Percentiles rank a stretch among this genome's conserved stretches.
Conservation (phyloP, 73 alveolate genomes). For the Symbiodinium natans region DNA sequence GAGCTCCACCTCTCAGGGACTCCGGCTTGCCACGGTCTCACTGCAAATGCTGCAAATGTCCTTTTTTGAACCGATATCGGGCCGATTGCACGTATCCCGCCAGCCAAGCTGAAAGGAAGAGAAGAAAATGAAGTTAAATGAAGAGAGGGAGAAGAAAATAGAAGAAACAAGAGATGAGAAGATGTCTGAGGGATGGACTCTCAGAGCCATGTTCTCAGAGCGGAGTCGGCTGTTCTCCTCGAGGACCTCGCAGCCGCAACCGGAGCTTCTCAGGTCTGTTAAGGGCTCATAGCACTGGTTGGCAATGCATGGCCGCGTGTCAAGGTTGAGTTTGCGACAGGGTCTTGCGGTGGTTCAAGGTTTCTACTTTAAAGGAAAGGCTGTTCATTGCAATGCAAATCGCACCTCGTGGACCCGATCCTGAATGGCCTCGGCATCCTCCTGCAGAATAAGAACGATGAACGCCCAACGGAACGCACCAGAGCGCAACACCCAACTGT, state of each 20-base stretch:
- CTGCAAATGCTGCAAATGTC: slow-evolving; percentile 34
- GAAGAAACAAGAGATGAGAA: too few species aligned
- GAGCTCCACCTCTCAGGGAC: neutral
- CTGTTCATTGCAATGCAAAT: neutral
- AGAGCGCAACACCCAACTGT: too few species aligned
- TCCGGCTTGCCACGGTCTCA: neutral
- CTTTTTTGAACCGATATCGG: neutral
- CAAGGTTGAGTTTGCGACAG: too few species aligned
- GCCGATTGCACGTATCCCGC: too few species aligned
- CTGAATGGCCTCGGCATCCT: slow-evolving; percentile 54
- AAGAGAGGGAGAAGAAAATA: too few species aligned
- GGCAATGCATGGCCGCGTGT: too few species aligned
- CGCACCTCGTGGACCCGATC: slow-evolving; percentile 61
- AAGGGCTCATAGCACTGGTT: neutral
- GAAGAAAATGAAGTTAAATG: too few species aligned
- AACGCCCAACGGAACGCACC: too few species aligned
- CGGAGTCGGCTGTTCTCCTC: slow-evolving; percentile 79
- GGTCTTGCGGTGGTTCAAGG: too few species aligned
- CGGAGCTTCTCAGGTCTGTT: neutral
- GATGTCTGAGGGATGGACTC: neutral
- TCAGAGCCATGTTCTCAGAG: slow-evolving; percentile 50
- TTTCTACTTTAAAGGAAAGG: neutral
- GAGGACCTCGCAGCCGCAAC: slow-evolving; percentile 18
- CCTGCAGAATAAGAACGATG: too few species aligned
- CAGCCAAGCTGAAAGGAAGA: too few species aligned